phyloP scores from a whole-genome alignment of 305 asterid species.

The Solanum hybrid region DNA sequence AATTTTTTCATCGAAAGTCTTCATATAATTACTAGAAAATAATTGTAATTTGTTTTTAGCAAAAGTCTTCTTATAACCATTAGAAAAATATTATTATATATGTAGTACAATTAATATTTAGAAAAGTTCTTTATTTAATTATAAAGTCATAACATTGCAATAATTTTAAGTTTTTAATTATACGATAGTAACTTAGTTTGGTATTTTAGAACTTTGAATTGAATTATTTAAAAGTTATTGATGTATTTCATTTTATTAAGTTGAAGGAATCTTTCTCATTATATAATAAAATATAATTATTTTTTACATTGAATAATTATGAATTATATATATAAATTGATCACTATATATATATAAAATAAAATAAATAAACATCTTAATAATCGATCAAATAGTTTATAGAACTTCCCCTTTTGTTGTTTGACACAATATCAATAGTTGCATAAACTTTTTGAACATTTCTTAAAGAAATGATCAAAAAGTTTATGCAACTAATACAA shows the following conservation, averaged over 20 bases:
- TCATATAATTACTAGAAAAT: not conserved
- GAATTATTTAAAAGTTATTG: not conserved
- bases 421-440: not conserved
- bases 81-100: not conserved
- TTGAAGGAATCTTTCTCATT: not conserved
- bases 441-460: not conserved
- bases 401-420: not conserved
- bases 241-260: not conserved
- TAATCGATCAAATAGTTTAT: too few species aligned
- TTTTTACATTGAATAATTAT: too few species aligned
- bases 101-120: not conserved
- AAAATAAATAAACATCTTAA: too few species aligned
- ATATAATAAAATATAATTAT: not conserved
- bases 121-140: not conserved
- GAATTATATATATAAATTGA: too few species aligned
- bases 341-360: too few species aligned
- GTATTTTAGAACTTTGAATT: not conserved
- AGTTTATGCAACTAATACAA: not conserved
- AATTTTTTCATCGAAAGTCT: too few species aligned
- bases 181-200: not conserved
- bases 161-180: not conserved
- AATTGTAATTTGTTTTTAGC: not conserved
- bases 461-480: too few species aligned
- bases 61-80: not conserved
- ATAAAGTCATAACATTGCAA: not conserved